Evolutionary conservation across 768 basidiomycete genomes (phyloP).

Genomic region (Pleurotus eryngii): DNA sequence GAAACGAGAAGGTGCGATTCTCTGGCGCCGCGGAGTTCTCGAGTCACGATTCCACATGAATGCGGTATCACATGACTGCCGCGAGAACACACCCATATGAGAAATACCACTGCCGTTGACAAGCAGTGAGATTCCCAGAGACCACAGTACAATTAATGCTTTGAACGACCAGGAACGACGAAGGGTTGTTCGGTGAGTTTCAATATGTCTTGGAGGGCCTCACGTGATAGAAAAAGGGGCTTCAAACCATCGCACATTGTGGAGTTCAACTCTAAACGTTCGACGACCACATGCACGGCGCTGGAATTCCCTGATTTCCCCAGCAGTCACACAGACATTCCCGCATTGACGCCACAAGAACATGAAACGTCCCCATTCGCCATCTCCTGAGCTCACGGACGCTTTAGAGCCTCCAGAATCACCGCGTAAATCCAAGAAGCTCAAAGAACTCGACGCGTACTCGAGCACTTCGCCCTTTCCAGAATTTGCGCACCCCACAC

Average conservation of each 20-base stretch:
- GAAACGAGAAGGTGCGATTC: background rate
- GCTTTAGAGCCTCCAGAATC: constrained; percentile 4
- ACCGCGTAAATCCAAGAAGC: constrained; percentile 38
- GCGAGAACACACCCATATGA: background rate
- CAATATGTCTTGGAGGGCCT: too few relatives aligned
- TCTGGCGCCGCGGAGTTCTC: background rate
- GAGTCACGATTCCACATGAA: background rate
- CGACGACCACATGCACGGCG: too few relatives aligned
- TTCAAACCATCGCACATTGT: too few relatives aligned
- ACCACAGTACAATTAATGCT: too few relatives aligned
- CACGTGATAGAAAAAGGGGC: too few relatives aligned
- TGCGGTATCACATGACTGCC: background rate
- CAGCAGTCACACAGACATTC: too few relatives aligned
- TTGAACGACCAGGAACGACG: too few relatives aligned
- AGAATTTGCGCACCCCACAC: constrained; percentile 40
- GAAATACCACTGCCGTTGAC: too few relatives aligned
- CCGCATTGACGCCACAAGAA: background rate
- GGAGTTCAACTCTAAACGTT: too few relatives aligned
- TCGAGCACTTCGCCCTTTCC: constrained; percentile 44
- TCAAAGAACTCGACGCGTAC: constrained; percentile 45
- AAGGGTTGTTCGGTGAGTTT: too few relatives aligned
- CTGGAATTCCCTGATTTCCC: too few relatives aligned
- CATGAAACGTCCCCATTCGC: constrained; percentile 1
- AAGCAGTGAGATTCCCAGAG: too few relatives aligned
- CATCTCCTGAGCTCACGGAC: background rate